Conservation (phyloP, 208 protist species). For the Tritrichomonas foetus region DNA sequence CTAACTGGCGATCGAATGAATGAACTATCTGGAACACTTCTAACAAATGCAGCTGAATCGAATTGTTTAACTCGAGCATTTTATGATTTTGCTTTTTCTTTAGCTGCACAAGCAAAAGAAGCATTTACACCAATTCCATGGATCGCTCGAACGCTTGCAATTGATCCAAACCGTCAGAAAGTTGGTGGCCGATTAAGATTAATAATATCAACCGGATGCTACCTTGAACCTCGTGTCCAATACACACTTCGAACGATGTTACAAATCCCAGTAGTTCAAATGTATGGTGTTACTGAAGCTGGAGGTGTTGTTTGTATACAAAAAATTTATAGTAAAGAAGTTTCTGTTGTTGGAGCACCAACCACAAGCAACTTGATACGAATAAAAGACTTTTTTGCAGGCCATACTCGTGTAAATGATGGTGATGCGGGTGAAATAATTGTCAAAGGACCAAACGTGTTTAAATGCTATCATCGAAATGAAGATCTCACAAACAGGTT, state of each 20-base stretch:
- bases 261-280: not conserved
- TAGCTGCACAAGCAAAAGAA: not conserved
- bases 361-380: not conserved
- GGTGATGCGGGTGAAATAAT: slow-evolving; percentile 12
- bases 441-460: slow-evolving; percentile 7
- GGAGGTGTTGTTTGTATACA: not conserved
- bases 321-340: not conserved
- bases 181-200: not conserved
- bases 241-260: not conserved
- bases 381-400: not conserved
- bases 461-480: slow-evolving; percentile 9
- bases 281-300: not conserved
- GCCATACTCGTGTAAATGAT: not conserved
- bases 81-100: not conserved
- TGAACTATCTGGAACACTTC: not conserved
- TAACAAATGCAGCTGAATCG: not conserved
- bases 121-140: not conserved
- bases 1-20: not conserved
- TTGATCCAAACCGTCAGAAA: not conserved
- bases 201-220: not conserved
- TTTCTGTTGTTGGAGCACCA: not conserved
- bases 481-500: not conserved
- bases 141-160: not conserved
- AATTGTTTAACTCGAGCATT: not conserved
- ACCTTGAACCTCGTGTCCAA: not conserved